phyloP scores from a whole-genome alignment of 2,329 filamentous ascomycete genomes.

The Verticillium isaacii region DNA sequence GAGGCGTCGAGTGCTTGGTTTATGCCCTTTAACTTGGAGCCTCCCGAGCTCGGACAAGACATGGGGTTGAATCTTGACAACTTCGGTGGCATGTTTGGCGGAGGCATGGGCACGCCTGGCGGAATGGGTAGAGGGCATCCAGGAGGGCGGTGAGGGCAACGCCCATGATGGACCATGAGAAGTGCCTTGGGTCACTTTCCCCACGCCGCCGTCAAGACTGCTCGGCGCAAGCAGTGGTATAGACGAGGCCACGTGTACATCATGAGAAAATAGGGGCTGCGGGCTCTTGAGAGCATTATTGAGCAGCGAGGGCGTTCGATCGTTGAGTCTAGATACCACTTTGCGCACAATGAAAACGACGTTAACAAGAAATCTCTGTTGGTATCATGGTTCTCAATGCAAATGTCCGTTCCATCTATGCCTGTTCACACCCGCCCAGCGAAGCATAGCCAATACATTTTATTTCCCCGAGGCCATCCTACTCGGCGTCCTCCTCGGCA shows the following conservation, averaged over 20 bases:
- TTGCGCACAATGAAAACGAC: background rate
- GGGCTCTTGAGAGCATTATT: background rate
- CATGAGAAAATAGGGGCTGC: background rate
- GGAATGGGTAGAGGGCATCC: conserved; percentile 10
- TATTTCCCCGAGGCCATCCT: background rate
- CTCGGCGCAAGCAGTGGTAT: background rate
- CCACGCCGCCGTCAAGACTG: background rate
- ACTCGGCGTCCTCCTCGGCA: conserved; percentile 2
- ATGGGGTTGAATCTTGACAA: conserved; percentile 39
- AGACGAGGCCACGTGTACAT: background rate
- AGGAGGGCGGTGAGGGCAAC: background rate
- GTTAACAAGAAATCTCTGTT: background rate
- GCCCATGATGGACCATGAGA: background rate
- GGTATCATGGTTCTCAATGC: background rate
- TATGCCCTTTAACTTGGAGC: conserved; percentile 87
- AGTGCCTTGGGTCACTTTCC: background rate
- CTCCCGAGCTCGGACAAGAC: conserved; percentile 56
- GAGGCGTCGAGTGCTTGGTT: conserved; percentile 74
- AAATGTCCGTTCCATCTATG: background rate
- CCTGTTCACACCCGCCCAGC: background rate
- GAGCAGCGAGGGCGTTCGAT: background rate
- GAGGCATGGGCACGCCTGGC: conserved; percentile 15
- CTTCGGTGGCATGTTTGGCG: conserved; percentile 44
- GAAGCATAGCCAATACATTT: background rate
- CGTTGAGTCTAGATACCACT: background rate